Evolutionary conservation across 805 yeast species (phyloP), one percentile per base, ranked within the genome.

Genomic region (Scheffersomyces stipitis): DNA sequence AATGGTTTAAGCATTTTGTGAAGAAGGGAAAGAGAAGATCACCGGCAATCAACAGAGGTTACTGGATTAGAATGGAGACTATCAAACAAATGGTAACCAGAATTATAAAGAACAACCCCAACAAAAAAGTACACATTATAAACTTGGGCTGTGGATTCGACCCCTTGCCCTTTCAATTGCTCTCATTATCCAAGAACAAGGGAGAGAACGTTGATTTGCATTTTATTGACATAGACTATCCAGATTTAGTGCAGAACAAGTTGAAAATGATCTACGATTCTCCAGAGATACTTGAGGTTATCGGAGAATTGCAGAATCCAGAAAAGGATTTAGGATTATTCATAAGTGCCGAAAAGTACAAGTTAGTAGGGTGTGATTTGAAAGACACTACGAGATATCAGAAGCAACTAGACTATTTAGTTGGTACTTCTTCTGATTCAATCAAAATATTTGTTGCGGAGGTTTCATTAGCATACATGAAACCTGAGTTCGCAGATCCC

Each of bases 391-490:
- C 47, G 1, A 46, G 70, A 4, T 81, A 75, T 40, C 42, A 58
- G 14, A 31, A 42, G 5, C 60, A 58, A 36, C 36, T 73, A 30
- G 33, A 47, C 3, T 18, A 37, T 2, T 45, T 69, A 10, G 52
- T 60, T 7, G 32, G 57, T 8, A 42, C 45, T 54, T 28, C 52
- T 34, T 15, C 50, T 41, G 48, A 60, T n/a, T 48, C 67, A 2
- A 60, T 73, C 4, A 78, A 72, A 31, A 68, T 86, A 2, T 86
- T 83, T 51, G 70, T 87, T 27, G 91, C 95, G 1, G 95, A 86
- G 55, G 95, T 86, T 3, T 85, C 95, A 0, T 60, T 86, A 37
- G 89, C 91, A 0, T 86, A 86, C 55, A 86, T 86, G 93, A 65
- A 71, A 26, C 81, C 84, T 9, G 69, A 69, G 26, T 68, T 71